Conservation (phyloP, 2,329 filamentous ascomycete genomes). For the Coleophoma eucalyptorum region DNA sequence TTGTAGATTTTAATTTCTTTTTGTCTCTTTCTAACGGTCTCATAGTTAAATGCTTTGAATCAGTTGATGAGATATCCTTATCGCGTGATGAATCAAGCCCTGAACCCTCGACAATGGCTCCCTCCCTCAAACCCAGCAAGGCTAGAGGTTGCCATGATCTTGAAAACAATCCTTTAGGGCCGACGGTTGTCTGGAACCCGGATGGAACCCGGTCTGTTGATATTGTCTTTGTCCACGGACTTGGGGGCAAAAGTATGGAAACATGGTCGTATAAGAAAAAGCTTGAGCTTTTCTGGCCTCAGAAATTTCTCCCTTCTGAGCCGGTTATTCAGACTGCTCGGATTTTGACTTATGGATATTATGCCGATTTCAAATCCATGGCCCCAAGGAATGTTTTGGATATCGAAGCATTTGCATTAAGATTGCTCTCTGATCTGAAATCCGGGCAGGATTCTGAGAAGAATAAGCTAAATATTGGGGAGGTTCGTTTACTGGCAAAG, state of each 20-base stretch:
- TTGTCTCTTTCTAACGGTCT: too few species aligned
- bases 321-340: slow-evolving; percentile 26
- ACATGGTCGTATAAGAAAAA: slow-evolving; percentile 30
- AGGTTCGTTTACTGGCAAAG: neutral
- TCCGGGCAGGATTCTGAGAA: slow-evolving; percentile 12
- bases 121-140: too few species aligned
- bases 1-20: too few species aligned
- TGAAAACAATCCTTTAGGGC: slow-evolving; percentile 10
- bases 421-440: slow-evolving; percentile 21
- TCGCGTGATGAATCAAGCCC: too few species aligned
- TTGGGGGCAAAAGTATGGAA: slow-evolving; percentile 31
- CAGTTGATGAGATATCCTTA: too few species aligned
- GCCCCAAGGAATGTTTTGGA: slow-evolving; percentile 2
- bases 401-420: slow-evolving; percentile 25
- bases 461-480: slow-evolving; percentile 7
- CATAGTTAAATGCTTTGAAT: too few species aligned
- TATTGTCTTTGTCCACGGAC: slow-evolving; percentile 36
- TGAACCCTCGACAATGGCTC: too few species aligned
- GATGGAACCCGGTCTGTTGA: slow-evolving; percentile 10
- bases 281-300: slow-evolving; percentile 30
- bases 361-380: slow-evolving; percentile 8
- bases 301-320: slow-evolving; percentile 28
- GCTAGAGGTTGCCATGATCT: neutral
- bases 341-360: slow-evolving; percentile 32
- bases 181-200: slow-evolving; percentile 13